Percentiles rank a stretch among this genome's conserved stretches.
Conservation (phyloP, 2,329 filamentous ascomycete species). For the Beauveria varroae region DNA sequence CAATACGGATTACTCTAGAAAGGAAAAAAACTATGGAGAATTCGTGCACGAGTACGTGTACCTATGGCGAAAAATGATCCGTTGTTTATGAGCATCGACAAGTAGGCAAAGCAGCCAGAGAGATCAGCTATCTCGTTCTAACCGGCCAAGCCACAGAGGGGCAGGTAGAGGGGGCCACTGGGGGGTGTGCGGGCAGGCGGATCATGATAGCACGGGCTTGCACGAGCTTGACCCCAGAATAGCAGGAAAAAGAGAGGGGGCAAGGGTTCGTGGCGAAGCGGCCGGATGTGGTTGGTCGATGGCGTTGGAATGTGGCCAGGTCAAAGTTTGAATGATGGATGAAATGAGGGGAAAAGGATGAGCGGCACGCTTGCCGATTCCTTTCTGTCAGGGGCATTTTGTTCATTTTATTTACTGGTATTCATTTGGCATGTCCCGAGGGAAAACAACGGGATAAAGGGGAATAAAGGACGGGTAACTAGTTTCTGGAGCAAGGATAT, state of each 20-base stretch:
- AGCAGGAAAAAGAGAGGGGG: background rate
- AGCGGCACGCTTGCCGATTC: background rate
- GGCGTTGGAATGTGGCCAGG: background rate
- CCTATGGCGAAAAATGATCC: background rate
- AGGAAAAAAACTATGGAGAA: background rate
- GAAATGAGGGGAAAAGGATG: too few species aligned
- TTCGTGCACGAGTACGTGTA: background rate
- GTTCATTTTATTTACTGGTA: too few species aligned
- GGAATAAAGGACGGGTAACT: too few species aligned
- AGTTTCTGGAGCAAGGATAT: too few species aligned
- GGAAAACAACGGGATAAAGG: too few species aligned
- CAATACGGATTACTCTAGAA: too few species aligned
- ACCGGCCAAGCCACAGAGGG: background rate
- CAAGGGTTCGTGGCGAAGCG: background rate
- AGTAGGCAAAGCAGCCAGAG: background rate
- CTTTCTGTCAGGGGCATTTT: too few species aligned
- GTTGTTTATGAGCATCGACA: conserved; percentile 1
- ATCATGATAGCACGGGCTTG: background rate
- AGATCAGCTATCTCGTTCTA: background rate
- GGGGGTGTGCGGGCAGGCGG: background rate
- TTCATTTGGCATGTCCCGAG: too few species aligned
- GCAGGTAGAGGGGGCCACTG: background rate
- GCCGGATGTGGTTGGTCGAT: background rate
- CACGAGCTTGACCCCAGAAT: background rate
- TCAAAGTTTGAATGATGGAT: background rate